phyloP scores from a whole-genome alignment of 805 yeast genomes.

The Wickerhamomyces subpelliculosus region DNA sequence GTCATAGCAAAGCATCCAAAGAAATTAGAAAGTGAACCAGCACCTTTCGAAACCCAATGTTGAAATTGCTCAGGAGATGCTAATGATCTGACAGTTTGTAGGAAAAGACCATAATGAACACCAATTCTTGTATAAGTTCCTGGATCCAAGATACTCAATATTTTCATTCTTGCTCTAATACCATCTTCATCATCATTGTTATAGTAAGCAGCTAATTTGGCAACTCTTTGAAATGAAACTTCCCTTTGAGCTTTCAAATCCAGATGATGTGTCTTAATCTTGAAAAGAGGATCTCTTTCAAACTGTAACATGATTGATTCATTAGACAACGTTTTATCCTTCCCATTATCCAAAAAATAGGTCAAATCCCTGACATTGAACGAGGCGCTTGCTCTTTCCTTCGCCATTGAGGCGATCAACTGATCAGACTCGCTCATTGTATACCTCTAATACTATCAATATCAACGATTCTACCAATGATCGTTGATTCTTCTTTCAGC shows the following conservation, averaged over 20 bases:
- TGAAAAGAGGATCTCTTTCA: constrained; percentile 57
- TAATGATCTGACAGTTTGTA: constrained; percentile 68
- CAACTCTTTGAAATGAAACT: constrained; percentile 48
- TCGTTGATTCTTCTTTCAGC: too few species aligned
- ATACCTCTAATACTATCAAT: too few species aligned
- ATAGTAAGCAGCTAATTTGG: constrained; percentile 42
- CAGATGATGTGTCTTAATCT: constrained; percentile 44
- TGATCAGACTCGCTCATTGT: not conserved
- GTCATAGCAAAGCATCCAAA: constrained; percentile 94
- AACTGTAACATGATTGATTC: constrained; percentile 44
- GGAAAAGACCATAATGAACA: constrained; percentile 76
- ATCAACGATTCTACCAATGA: too few species aligned
- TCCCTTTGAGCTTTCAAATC: constrained; percentile 46
- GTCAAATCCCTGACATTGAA: constrained; percentile 38
- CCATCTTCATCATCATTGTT: constrained; percentile 15
- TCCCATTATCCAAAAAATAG: constrained; percentile 41
- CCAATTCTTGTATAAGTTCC: constrained; percentile 71
- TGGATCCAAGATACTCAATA: constrained; percentile 62
- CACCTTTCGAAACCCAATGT: constrained; percentile 67
- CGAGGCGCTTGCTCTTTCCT: constrained; percentile 34
- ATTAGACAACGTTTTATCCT: constrained; percentile 36
- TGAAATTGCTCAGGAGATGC: constrained; percentile 74
- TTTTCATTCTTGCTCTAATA: constrained; percentile 46
- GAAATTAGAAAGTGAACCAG: constrained; percentile 24
- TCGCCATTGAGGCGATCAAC: not conserved